Percentiles rank a stretch among this genome's conserved stretches.
Conservation (phyloP, 805 yeast genomes). For the Lipomyces mesembrius region DNA sequence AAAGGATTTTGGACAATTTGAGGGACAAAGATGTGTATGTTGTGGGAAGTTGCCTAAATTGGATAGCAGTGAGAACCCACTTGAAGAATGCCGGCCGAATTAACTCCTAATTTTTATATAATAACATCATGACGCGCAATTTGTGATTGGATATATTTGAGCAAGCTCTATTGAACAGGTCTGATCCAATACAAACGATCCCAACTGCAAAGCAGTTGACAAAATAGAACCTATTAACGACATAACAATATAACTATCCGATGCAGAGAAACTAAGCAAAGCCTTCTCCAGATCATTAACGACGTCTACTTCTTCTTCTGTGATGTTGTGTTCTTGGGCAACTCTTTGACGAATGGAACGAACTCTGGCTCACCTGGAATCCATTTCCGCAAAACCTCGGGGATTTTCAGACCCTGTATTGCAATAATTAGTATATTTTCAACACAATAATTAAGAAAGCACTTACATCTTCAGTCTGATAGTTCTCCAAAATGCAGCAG, state of each 20-base stretch:
- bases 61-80: conserved; percentile 13
- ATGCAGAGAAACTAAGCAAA: background rate
- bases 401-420: conserved; percentile 67
- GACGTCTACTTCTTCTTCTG: conserved; percentile 54
- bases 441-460: background rate
- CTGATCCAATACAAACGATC: background rate
- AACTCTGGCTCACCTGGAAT: conserved; percentile 99
- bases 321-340: conserved; percentile 93
- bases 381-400: conserved; percentile 93
- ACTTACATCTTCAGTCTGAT: conserved; percentile 87
- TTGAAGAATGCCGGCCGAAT: background rate
- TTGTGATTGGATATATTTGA: background rate
- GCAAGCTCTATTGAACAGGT: background rate
- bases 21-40: conserved; percentile 23
- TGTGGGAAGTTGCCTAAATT: conserved; percentile 10
- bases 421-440: background rate
- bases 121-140: background rate
- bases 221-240: background rate
- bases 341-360: conserved; percentile 84
- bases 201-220: background rate
- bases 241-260: background rate
- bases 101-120: background rate
- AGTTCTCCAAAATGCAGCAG: conserved; percentile 96
- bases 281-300: background rate
- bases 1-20: conserved; percentile 10